Evolutionary conservation across 2,329 filamentous ascomycete genomes (phyloP).

Genomic region (Fusarium sp.): DNA sequence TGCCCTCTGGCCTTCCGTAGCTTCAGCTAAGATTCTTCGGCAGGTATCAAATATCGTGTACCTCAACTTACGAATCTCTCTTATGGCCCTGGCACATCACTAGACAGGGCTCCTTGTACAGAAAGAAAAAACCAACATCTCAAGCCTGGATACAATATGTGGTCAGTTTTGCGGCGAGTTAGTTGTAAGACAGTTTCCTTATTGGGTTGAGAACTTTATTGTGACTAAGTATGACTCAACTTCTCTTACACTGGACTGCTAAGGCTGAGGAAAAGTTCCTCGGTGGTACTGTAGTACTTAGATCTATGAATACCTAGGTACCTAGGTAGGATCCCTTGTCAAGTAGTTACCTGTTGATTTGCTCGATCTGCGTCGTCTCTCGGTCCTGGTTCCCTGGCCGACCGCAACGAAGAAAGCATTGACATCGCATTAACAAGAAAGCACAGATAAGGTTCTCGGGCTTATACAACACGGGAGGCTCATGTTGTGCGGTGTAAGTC

Average conservation of each 20-base stretch:
- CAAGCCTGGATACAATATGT: background rate
- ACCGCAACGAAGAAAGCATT: constrained; percentile 4
- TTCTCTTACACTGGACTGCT: constrained; percentile 11
- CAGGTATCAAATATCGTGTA: constrained; percentile 18
- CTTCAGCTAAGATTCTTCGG: constrained; percentile 6
- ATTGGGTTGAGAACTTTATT: background rate
- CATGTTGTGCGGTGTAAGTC: constrained; percentile 11
- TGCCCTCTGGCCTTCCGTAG: too few relatives aligned
- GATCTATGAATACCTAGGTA: constrained; percentile 18
- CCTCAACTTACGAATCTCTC: constrained; percentile 29
- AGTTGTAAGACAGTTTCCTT: constrained; percentile 6
- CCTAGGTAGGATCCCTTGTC: constrained; percentile 11
- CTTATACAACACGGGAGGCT: background rate
- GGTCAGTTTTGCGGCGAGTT: background rate
- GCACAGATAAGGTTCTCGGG: background rate
- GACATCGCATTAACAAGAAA: constrained; percentile 1
- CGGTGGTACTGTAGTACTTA: constrained; percentile 4
- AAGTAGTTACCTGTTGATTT: constrained; percentile 28
- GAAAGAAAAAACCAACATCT: constrained; percentile 2
- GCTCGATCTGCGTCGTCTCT: constrained; percentile 29
- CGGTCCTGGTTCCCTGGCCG: constrained; percentile 21
- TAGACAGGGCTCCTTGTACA: constrained; percentile 29
- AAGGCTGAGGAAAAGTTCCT: constrained; percentile 18
- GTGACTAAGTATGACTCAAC: constrained; percentile 10
- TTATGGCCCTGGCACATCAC: constrained; percentile 22